A percentile compares a stretch with the other conserved stretches of the same genome.
These are phyloP conservation scores for Beauveria medogensis DNA, from an alignment of 2,329 filamentous ascomycete species.

Conservation along the genomic window DNA sequence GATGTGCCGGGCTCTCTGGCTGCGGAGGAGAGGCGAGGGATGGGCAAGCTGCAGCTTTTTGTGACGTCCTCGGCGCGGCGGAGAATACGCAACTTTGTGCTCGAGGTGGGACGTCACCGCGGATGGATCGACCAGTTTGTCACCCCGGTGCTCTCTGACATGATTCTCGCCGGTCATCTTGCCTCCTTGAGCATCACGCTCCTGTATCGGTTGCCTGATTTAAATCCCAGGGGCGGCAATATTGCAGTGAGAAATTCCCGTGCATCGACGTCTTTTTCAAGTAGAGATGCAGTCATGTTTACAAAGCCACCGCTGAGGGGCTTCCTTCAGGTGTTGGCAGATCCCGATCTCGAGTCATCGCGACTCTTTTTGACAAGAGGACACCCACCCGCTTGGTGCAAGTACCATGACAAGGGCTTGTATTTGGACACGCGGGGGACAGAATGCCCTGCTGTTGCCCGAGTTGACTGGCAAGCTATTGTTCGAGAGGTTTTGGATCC, in stretches of 20 bases:
- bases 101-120: conserved; percentile 23
- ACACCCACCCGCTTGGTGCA: conserved; percentile 33
- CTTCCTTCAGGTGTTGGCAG: conserved; percentile 33
- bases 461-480: conserved; percentile 26
- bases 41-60: conserved; percentile 9
- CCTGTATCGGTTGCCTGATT: neutral
- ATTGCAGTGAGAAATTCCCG: neutral
- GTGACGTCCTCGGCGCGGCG: conserved; percentile 7
- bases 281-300: conserved; percentile 16
- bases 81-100: conserved; percentile 19
- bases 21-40: neutral
- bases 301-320: conserved; percentile 24
- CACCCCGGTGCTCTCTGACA: conserved; percentile 23
- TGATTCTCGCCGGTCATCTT: conserved; percentile 24
- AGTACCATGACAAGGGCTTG: conserved; percentile 27
- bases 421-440: neutral
- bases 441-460: conserved; percentile 10
- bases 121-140: conserved; percentile 23
- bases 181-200: conserved; percentile 16
- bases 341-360: conserved; percentile 35
- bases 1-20: conserved; percentile 10
- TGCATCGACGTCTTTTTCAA: neutral
- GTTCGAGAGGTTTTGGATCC: conserved; percentile 22
- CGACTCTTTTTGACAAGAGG: conserved; percentile 28
- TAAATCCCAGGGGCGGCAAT: neutral